Percentiles rank a stretch among this genome's conserved stretches.
Evolutionary conservation across 495 filamentous ascomycete genomes (phyloP).

Genomic region (Schizothecium vesticola): DNA sequence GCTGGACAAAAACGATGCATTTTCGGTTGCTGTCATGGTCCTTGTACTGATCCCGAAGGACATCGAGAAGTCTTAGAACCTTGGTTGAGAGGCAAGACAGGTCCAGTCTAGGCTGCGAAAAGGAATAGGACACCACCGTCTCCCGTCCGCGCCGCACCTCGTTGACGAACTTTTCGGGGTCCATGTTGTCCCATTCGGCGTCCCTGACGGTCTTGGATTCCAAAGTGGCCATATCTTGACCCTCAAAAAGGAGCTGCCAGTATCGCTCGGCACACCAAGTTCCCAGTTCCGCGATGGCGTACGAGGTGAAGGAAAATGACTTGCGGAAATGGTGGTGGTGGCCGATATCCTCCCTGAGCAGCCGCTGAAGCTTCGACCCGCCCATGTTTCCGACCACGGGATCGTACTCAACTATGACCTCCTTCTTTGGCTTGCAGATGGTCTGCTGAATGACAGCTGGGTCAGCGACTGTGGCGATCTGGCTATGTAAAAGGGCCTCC

Average conservation of each 20-base stretch:
- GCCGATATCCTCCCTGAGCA: slow-evolving; percentile 52
- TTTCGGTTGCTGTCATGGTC: slow-evolving; percentile 48
- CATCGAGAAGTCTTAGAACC: slow-evolving; percentile 55
- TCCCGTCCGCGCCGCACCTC: slow-evolving; percentile 56
- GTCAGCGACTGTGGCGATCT: slow-evolving; percentile 78
- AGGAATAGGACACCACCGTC: slow-evolving; percentile 48
- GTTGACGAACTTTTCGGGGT: slow-evolving; percentile 45
- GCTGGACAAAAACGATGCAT: slow-evolving; percentile 85
- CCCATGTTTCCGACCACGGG: slow-evolving; percentile 36
- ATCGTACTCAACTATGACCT: slow-evolving; percentile 56
- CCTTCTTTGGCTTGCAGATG: slow-evolving; percentile 51
- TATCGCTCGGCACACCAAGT: slow-evolving; percentile 81
- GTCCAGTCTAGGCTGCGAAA: slow-evolving; percentile 39
- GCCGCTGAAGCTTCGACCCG: slow-evolving; percentile 58
- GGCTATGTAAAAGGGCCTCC: slow-evolving; percentile 69
- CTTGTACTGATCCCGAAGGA: slow-evolving; percentile 55
- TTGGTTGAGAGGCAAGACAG: slow-evolving; percentile 61
- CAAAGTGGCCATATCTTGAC: slow-evolving; percentile 59
- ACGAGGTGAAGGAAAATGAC: slow-evolving; percentile 52
- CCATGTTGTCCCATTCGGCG: slow-evolving; percentile 30
- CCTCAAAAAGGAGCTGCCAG: slow-evolving; percentile 67
- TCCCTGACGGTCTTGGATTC: slow-evolving; percentile 51
- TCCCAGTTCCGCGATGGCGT: slow-evolving; percentile 65
- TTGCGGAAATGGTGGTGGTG: slow-evolving; percentile 52
- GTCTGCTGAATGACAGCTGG: slow-evolving; percentile 53